Evolutionary conservation across 169 alveolate species (phyloP).

Genomic region (Eimeria brunetti): DNA sequence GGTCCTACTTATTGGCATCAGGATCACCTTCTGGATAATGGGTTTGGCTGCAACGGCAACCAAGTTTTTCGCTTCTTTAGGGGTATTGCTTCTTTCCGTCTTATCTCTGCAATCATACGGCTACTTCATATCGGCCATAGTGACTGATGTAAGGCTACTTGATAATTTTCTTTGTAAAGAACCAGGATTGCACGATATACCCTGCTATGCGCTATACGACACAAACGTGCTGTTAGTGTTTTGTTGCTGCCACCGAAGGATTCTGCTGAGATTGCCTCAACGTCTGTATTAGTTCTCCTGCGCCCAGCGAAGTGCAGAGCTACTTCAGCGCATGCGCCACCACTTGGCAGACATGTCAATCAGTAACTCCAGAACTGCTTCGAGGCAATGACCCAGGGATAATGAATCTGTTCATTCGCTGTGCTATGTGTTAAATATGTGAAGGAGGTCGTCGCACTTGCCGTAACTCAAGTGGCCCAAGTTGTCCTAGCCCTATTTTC

Average conservation of each 20-base stretch:
- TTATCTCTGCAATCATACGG: constrained; percentile 52
- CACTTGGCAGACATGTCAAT: neutral
- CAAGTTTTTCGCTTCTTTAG: constrained; percentile 62
- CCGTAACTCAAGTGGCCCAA: constrained; percentile 66
- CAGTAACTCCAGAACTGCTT: neutral
- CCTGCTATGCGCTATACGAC: neutral
- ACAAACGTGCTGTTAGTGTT: neutral
- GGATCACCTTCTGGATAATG: constrained; percentile 66
- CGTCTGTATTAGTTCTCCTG: neutral
- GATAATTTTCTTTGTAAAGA: neutral
- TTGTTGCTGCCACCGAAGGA: neutral
- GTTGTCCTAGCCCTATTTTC: constrained; percentile 74
- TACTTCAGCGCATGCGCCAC: neutral
- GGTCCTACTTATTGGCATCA: neutral
- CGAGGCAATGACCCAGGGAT: neutral
- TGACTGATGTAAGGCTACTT: constrained; percentile 34
- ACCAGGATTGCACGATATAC: neutral
- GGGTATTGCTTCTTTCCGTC: constrained; percentile 60
- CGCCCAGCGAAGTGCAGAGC: neutral
- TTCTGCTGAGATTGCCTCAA: neutral
- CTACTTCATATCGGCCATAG: constrained; percentile 51
- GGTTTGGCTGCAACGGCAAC: constrained; percentile 62
- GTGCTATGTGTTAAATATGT: neutral
- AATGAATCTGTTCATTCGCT: neutral
- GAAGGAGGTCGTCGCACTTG: constrained; percentile 70